phyloP scores from a whole-genome alignment of 1,284 basidiomycete genomes.

The Ceratobasidium sp. region DNA sequence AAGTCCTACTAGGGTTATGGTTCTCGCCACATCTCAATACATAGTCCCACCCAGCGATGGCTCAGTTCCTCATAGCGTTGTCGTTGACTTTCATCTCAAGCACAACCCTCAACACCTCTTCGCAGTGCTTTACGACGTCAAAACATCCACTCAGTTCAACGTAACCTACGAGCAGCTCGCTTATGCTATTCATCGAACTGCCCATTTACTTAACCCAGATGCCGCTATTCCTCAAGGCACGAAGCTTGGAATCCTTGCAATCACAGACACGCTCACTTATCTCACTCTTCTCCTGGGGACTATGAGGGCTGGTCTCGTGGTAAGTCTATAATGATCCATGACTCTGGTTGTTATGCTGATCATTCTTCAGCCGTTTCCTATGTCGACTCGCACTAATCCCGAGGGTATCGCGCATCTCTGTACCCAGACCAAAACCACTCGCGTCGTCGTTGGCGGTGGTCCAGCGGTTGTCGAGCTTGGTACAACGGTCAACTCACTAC shows the following conservation, averaged over 20 bases:
- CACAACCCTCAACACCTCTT: conserved; percentile 16
- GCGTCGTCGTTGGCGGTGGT: background rate
- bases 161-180: conserved; percentile 22
- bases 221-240: conserved; percentile 7
- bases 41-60: conserved; percentile 5
- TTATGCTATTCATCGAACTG: background rate
- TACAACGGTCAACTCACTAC: background rate
- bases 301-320: background rate
- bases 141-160: background rate
- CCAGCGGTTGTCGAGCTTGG: background rate
- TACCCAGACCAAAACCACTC: background rate
- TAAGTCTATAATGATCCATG: background rate
- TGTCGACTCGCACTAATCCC: conserved; percentile 1
- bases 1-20: background rate
- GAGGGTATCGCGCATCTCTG: conserved; percentile 15
- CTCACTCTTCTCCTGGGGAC: background rate
- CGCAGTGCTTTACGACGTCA: conserved; percentile 11
- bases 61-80: conserved; percentile 7
- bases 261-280: background rate
- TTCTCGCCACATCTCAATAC: background rate
- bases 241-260: background rate
- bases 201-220: background rate
- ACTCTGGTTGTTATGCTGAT: background rate
- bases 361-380: background rate
- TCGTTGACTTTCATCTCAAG: conserved; percentile 21